Evolutionary conservation across 495 filamentous ascomycete species (phyloP).

Genomic region (Delitschia confertaspora): DNA sequence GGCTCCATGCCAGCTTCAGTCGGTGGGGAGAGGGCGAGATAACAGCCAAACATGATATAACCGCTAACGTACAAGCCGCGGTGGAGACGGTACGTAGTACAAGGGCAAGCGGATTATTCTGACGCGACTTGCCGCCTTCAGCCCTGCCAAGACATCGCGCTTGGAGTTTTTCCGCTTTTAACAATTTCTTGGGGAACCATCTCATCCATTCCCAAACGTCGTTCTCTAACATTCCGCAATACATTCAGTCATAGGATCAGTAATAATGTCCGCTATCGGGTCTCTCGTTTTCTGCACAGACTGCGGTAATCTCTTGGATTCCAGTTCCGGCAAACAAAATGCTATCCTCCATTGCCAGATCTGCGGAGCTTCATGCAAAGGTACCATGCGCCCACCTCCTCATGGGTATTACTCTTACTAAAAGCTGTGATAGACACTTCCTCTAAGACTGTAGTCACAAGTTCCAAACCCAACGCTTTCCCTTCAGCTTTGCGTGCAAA

Average conservation of each 20-base stretch:
- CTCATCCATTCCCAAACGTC: no score
- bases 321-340: slow-evolving; percentile 62
- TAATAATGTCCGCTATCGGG: slow-evolving; percentile 71
- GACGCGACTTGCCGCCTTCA: no score
- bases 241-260: not conserved
- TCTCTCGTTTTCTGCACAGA: slow-evolving; percentile 89
- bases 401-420: slow-evolving; percentile 1
- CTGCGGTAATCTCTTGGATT: slow-evolving; percentile 83
- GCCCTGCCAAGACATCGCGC: not conserved
- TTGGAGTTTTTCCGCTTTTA: no score
- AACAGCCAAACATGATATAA: no score
- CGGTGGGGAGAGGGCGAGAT: no score
- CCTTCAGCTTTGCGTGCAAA: slow-evolving; percentile 80
- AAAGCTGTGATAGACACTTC: slow-evolving; percentile 53
- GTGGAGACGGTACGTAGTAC: no score
- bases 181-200: no score
- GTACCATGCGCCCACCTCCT: slow-evolving; percentile 36
- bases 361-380: slow-evolving; percentile 76
- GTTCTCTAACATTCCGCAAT: no score
- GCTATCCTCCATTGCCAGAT: slow-evolving; percentile 71
- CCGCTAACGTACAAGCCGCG: no score
- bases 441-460: slow-evolving; percentile 70
- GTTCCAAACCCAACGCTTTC: slow-evolving; percentile 76
- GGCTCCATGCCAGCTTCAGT: no score
- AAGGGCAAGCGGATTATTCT: no score